Percentiles rank a stretch among this genome's conserved stretches.
Evolutionary conservation across 2,329 filamentous ascomycete species (phyloP).

Genomic region (Neurospora sp.): DNA sequence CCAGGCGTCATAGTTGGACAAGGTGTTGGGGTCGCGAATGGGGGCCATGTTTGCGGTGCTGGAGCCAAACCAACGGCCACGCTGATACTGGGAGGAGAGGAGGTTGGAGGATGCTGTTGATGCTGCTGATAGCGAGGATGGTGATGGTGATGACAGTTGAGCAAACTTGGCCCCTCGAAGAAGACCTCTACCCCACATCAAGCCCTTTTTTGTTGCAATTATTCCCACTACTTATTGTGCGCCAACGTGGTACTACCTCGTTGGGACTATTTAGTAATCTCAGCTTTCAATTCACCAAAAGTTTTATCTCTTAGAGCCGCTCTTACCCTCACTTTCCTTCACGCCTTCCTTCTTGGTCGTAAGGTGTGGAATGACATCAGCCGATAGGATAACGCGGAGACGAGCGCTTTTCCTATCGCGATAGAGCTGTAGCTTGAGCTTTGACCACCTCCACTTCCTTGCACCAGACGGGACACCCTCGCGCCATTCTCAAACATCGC

Average conservation of each 20-base stretch:
- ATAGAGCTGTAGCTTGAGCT: not conserved
- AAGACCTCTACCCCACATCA: slow-evolving; percentile 18
- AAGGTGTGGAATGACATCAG: not conserved
- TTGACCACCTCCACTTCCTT: not conserved
- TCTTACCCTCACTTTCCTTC: not conserved
- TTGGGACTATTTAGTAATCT: not conserved
- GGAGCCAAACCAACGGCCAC: slow-evolving; percentile 13
- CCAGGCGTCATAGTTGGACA: slow-evolving; percentile 88
- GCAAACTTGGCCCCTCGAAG: slow-evolving; percentile 12
- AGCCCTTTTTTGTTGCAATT: slow-evolving; percentile 3
- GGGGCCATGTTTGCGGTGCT: slow-evolving; percentile 19
- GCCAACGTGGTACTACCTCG: not conserved
- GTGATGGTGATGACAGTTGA: slow-evolving; percentile 8
- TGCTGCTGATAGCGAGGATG: not conserved
- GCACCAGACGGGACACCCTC: not conserved
- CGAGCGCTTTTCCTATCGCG: not conserved
- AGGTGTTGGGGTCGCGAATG: slow-evolving; percentile 73
- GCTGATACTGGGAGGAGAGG: not conserved
- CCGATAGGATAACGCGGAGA: not conserved
- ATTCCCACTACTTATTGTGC: not conserved
- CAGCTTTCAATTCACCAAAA: not conserved
- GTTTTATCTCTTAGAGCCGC: not conserved
- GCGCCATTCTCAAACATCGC: not conserved
- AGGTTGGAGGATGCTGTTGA: not conserved
- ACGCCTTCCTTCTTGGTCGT: not conserved